Percentiles rank a stretch among this genome's conserved stretches.
phyloP scores from a whole-genome alignment of 192 early-diverging fungal species.

The Backusella luteola region DNA sequence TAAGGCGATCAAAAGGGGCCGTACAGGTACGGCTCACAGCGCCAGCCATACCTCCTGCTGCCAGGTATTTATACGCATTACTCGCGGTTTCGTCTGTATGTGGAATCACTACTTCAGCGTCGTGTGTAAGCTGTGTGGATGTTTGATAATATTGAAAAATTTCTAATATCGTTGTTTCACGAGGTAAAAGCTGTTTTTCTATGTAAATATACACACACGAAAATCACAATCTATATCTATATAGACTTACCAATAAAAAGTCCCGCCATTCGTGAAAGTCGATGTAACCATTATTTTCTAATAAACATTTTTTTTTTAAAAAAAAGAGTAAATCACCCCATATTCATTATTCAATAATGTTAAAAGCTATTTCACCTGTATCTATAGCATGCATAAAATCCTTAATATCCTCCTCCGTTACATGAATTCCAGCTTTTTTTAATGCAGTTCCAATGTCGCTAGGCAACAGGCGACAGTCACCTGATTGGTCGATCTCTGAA shows the following conservation, averaged over 20 bases:
- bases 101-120: constrained; percentile 65
- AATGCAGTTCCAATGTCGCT: constrained; percentile 56
- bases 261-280: constrained; percentile 70
- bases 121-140: constrained; percentile 60
- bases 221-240: neutral
- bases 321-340: neutral
- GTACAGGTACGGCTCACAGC: constrained; percentile 70
- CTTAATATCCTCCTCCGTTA: constrained; percentile 57
- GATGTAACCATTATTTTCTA: constrained; percentile 59
- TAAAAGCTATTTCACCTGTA: constrained; percentile 27
- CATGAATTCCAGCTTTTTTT: constrained; percentile 56
- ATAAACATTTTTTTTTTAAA: neutral
- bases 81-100: constrained; percentile 42
- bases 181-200: constrained; percentile 51
- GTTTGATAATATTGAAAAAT: constrained; percentile 63
- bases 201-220: neutral
- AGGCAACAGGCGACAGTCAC: constrained; percentile 52
- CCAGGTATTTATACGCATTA: constrained; percentile 63
- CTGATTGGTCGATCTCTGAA: constrained; percentile 58
- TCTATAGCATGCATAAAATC: constrained; percentile 64
- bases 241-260: constrained; percentile 47
- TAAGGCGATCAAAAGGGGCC: constrained; percentile 74
- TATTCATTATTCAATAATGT: neutral
- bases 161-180: constrained; percentile 56
- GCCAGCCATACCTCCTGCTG: constrained; percentile 71